Base-by-base conservation (phyloP, 495 filamentous ascomycete genomes). In the Penicillium fimorum region DNA sequence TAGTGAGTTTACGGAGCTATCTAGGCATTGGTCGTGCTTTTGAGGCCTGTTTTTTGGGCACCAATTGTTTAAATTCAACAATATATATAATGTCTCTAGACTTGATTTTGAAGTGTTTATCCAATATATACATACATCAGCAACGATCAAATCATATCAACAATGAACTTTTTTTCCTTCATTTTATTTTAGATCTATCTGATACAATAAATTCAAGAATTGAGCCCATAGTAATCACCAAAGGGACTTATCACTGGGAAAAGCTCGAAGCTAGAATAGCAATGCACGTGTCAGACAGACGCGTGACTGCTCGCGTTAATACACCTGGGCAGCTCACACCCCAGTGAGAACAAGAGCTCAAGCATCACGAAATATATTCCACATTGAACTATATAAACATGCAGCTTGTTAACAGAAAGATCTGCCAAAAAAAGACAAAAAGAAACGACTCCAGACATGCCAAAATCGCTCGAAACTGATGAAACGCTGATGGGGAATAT, bases 361-460 rank as follows among this genome's bases (percentile, higher is more conserved):
- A 49, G 47, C 37, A 20, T 53, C 32, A 22, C 27, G 13, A 32
- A 48, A 47, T 22, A 38, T 25, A 25, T 15, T 55, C 20, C 43
- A 30, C 33, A 33, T 22, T 29, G 24, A 47, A 22, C 12, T 3
- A 55, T 27, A 40, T 45, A 42, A 59, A 30, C 9, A n/a, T 6
- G 5, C 15, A 38, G 17, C 15, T n/a, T 38, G 43, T 27, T 13
- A 40, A 46, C 30, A 48, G 22, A 20, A 46, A 51, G 47, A 40
- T 29, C 13, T 27, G 32, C 55, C 55, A 11, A 29, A 45, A 33
- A 27, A 46, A 11, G 10, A 37, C 30, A 18, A 43, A 25, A 47
- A n/a, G n/a, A 56, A 32, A 55, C 44, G 53, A 63, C 62, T 60
- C 59, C 62, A 41, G 57, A 57, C 61, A 63, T 63, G 57, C 58